Conservation (phyloP, 208 protist genomes). For the Trypanosoma congolense region DNA sequence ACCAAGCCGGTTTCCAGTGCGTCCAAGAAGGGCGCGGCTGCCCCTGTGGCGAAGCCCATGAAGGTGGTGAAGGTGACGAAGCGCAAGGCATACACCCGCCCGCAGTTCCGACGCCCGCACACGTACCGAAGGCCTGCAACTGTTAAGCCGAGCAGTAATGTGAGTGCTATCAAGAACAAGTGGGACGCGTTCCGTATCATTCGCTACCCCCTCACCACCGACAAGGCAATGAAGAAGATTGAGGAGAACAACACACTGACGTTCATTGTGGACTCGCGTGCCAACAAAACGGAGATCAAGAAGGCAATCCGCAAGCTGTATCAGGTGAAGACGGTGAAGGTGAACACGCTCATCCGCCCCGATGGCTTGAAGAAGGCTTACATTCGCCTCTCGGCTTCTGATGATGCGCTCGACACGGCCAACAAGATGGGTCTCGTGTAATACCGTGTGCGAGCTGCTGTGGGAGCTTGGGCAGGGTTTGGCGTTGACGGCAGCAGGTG, state of each 20-base stretch:
- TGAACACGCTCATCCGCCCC: slow-evolving; percentile 99
- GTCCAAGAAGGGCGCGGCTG: slow-evolving; percentile 24
- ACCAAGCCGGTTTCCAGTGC: too few species aligned
- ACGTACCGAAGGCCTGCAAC: slow-evolving; percentile 88
- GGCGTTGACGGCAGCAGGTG: too few species aligned
- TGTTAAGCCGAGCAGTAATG: slow-evolving; percentile 90
- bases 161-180: slow-evolving; percentile 80
- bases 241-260: slow-evolving; percentile 99
- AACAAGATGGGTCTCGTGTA: slow-evolving; percentile 97
- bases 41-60: slow-evolving; percentile 25
- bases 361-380: slow-evolving; percentile 99
- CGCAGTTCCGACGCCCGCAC: slow-evolving; percentile 96
- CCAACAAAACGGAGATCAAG: slow-evolving; percentile 99
- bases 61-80: slow-evolving; percentile 87
- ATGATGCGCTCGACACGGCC: slow-evolving; percentile 97
- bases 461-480: too few species aligned
- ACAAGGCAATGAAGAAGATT: slow-evolving; percentile 99
- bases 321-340: slow-evolving; percentile 94
- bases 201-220: slow-evolving; percentile 97
- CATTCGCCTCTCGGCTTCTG: slow-evolving; percentile 92
- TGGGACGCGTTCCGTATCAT: slow-evolving; percentile 90
- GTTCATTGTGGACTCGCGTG: slow-evolving; percentile 97
- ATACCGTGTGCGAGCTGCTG: too few species aligned
- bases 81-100: slow-evolving; percentile 94
- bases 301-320: slow-evolving; percentile 97